Evolutionary conservation across 2,329 filamentous ascomycete genomes (phyloP).

Genomic region (Pseudocercospora eumusae): DNA sequence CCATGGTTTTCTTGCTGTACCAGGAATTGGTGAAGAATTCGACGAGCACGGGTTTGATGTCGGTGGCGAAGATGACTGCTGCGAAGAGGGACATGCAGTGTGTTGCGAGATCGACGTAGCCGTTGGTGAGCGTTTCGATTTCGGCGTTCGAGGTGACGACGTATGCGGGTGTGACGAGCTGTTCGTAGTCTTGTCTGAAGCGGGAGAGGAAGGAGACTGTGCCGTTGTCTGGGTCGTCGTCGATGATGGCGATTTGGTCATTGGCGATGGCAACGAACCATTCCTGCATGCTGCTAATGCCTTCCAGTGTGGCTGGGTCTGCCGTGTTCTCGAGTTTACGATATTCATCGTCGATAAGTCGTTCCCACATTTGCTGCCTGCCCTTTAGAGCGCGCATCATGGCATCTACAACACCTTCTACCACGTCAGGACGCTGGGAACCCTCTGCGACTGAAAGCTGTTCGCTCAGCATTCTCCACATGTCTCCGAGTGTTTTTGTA

Average conservation of each 20-base stretch:
- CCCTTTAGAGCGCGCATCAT: constrained; percentile 86
- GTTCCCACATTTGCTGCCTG: constrained; percentile 83
- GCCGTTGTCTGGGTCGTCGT: constrained; percentile 72
- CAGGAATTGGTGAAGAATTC: constrained; percentile 87
- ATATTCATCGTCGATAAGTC: constrained; percentile 83
- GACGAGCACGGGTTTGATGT: constrained; percentile 75
- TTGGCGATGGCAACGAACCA: constrained; percentile 97
- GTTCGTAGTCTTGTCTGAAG: constrained; percentile 80
- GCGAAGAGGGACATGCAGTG: constrained; percentile 90
- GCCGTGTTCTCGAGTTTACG: constrained; percentile 65
- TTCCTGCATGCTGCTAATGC: constrained; percentile 73
- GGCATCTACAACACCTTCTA: constrained; percentile 91
- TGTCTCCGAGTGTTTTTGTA: constrained; percentile 85
- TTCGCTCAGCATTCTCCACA: constrained; percentile 97
- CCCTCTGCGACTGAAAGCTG: constrained; percentile 83
- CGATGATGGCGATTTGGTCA: constrained; percentile 97
- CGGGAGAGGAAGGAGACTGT: constrained; percentile 79
- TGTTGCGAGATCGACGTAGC: constrained; percentile 92
- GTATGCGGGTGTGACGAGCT: constrained; percentile 78
- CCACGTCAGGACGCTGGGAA: constrained; percentile 83
- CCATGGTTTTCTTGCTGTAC: constrained; percentile 86
- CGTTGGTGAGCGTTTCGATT: constrained; percentile 74
- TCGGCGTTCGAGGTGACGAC: constrained; percentile 71
- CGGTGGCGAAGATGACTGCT: constrained; percentile 81
- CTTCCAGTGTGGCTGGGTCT: constrained; percentile 64